phyloP scores from a whole-genome alignment of 345 rosid genomes.

The Psidium friedrichsthalianum region DNA sequence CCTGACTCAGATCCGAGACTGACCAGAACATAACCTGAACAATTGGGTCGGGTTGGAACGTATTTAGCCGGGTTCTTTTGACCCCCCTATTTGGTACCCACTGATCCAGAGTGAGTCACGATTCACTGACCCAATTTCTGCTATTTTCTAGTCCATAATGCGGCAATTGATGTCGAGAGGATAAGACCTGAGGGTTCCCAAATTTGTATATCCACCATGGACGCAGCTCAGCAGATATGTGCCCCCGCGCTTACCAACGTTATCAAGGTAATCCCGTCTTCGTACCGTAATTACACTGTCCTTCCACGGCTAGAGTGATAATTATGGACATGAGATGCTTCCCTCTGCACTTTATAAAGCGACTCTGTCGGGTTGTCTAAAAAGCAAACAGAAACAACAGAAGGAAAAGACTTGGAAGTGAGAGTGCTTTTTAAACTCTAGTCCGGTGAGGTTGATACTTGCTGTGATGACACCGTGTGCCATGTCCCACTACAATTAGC shows the following conservation, averaged over 20 bases:
- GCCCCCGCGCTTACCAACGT: background rate
- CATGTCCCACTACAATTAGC: background rate
- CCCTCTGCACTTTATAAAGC: background rate
- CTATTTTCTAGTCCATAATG: background rate
- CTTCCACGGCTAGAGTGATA: background rate
- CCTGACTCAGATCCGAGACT: too few species aligned
- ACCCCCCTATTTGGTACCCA: background rate
- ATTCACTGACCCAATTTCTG: background rate
- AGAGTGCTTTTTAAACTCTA: background rate
- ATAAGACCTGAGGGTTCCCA: background rate
- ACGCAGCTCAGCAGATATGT: background rate
- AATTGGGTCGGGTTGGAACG: too few species aligned
- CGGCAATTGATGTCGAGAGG: background rate
- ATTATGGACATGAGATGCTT: background rate
- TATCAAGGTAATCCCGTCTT: background rate
- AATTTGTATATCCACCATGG: background rate
- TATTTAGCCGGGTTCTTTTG: too few species aligned
- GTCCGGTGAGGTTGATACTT: background rate
- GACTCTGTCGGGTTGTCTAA: background rate
- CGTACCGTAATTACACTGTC: background rate
- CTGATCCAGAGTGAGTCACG: background rate
- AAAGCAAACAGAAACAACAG: background rate
- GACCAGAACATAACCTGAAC: too few species aligned
- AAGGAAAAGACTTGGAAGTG: background rate
- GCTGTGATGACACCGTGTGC: background rate